These are phyloP conservation scores for Apiotrichum mycotoxinovorans DNA, from an alignment of 1,284 basidiomycete species.

Conservation along the genomic window DNA sequence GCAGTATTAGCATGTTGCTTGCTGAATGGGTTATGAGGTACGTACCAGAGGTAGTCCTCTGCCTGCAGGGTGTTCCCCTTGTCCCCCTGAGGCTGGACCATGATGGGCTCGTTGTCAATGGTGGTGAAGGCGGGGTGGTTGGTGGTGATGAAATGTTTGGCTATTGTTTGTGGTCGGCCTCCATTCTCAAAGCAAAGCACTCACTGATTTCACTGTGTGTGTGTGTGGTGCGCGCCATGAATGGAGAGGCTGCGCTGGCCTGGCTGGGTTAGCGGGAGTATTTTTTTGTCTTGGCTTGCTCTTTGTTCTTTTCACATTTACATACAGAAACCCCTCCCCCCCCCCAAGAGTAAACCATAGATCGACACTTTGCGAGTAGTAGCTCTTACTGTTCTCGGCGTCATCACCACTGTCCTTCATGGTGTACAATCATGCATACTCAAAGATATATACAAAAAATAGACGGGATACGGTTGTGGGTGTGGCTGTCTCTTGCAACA, in stretches of 20 bases:
- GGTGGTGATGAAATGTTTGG: not conserved
- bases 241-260: no score
- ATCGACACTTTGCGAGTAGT: no score
- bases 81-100: conserved; percentile 6
- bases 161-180: not conserved
- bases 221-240: no score
- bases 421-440: no score
- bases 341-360: no score
- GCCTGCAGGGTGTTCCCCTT: conserved; percentile 9
- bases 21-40: not conserved
- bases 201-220: not conserved
- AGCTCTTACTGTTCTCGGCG: no score
- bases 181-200: not conserved
- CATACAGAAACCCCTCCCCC: no score
- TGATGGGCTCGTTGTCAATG: not conserved
- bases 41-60: conserved; percentile 24
- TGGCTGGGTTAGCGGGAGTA: not conserved
- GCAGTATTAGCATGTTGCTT: not conserved
- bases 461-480: no score
- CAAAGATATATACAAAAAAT: no score
- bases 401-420: no score
- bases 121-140: not conserved
- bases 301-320: not conserved
- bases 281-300: not conserved
- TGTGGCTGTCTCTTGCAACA: no score